Evolutionary conservation across 2,329 filamentous ascomycete genomes (phyloP), one percentile per base, ranked within the genome.

Genomic region (Pyrenochaeta sp.): DNA sequence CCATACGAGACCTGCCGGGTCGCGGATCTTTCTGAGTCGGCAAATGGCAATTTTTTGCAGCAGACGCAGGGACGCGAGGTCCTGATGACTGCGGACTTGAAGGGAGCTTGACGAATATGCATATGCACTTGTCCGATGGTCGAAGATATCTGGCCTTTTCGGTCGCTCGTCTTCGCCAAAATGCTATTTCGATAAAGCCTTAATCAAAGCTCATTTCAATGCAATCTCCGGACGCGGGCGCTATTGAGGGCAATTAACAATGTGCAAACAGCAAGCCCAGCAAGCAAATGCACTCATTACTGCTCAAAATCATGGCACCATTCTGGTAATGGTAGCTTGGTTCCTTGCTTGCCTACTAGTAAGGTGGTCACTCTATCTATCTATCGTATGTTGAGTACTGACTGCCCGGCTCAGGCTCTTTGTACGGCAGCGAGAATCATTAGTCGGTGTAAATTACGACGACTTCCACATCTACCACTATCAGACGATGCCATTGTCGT

Each of bases 251-350:
- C 28, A 57, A 42, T 32, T 54, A 43, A 58, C 43, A 44, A 67
- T 58, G 62, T 67, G 62, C 40, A 42, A 54, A 36, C 28, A 57
- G 34, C 36, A 50, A 57, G 43, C 42, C 50, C 58, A 62, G 44
- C 58, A 58, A 37, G 32, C 49, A 36, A 65, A 65, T 58, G 56
- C 62, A 37, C 64, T 65, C 62, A 64, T 72, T 55, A 67, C 64
- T 53, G 40, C 64, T 58, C 65, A 72, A 50, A 65, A 68, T 45
- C 68, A 64, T 55, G 69, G 68, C 2, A 62, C 65, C 19, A 59
- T 73, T 53, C 52, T 73, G 56, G 60, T 68, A 48, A 72, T 72
- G 56, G 64, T 59, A 36, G 60, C 64, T 50, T 73, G 68, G 69
- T 70, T 69, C 34, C 57, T 73, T 36, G 64, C 60, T n/a, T 67